Conservation (phyloP, 306 rosid species). For the Citrullus mucosospermus region DNA sequence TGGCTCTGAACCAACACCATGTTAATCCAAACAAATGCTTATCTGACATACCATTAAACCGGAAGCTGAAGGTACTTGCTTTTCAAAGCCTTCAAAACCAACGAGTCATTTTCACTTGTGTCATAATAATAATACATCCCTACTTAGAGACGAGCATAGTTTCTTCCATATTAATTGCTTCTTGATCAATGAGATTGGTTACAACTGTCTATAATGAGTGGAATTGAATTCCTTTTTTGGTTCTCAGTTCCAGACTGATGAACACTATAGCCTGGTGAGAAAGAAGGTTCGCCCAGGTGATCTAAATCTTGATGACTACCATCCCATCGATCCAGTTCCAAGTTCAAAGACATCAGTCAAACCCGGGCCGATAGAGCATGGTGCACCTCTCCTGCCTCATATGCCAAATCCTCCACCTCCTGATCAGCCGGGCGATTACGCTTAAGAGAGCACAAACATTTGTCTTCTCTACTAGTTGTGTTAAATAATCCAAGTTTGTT, state of each 20-base stretch:
- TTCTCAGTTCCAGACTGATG: constrained; percentile 28
- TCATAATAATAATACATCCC: not conserved
- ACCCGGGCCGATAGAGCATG: constrained; percentile 67
- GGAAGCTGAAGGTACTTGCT: constrained; percentile 55
- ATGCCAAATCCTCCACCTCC: constrained; percentile 62
- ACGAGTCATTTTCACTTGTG: not conserved
- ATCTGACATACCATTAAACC: constrained; percentile 6
- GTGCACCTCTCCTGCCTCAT: constrained; percentile 50
- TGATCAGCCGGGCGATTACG: constrained; percentile 11
- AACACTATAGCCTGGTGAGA: not conserved
- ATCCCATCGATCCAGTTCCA: constrained; percentile 52
- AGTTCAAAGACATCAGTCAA: constrained; percentile 26
- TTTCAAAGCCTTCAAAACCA: not conserved
- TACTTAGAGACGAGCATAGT: not conserved
- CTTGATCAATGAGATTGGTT: not conserved
- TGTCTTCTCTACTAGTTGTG: not conserved
- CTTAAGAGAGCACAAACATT: not conserved
- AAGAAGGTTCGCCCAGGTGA: constrained; percentile 2
- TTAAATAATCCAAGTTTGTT: not conserved
- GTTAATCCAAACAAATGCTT: not conserved
- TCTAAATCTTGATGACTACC: constrained; percentile 45
- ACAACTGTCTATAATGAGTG: not conserved
- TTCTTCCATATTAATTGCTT: not conserved
- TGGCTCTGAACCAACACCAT: not conserved
- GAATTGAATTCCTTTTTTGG: not conserved